Conservation (phyloP, 768 basidiomycete species). For the Amylocystis lapponica region DNA sequence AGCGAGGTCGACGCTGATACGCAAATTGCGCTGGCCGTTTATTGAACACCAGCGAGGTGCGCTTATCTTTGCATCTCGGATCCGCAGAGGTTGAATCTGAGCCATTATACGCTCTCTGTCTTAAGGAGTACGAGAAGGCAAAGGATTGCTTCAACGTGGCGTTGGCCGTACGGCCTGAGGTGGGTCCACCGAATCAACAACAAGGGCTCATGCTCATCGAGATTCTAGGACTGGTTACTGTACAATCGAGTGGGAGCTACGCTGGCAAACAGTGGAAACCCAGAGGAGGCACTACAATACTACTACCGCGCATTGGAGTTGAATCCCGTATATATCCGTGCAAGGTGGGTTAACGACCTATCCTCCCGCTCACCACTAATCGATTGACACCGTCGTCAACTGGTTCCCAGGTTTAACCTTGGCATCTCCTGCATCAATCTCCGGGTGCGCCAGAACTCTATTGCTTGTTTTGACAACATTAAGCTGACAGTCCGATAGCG, state of each 20-base stretch:
- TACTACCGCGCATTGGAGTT: constrained; percentile 83
- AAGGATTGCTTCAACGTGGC: constrained; percentile 93
- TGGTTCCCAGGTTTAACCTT: constrained; percentile 69
- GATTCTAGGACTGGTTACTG: constrained; percentile 75
- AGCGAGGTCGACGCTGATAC: constrained; percentile 85
- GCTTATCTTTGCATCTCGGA: not conserved
- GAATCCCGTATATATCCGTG: constrained; percentile 87
- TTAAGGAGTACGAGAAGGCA: constrained; percentile 84
- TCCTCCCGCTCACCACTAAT: not conserved
- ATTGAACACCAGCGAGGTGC: constrained; percentile 86
- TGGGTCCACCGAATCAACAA: no score
- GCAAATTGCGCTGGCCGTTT: constrained; percentile 92
- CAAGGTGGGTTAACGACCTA: constrained; percentile 44
- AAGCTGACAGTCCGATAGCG: constrained; percentile 37
- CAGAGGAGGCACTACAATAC: constrained; percentile 79
- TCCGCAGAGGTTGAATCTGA: not conserved
- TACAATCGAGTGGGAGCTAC: constrained; percentile 95
- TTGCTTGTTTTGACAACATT: not conserved
- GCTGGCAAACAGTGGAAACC: constrained; percentile 80
- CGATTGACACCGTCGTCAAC: no score
- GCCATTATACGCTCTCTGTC: not conserved
- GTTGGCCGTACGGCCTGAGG: constrained; percentile 80
- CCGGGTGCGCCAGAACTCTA: constrained; percentile 40
- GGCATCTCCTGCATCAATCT: constrained; percentile 92
- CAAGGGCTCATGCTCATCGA: not conserved